Evolutionary conservation across 805 yeast genomes (phyloP).

Genomic region (Wickerhamomyces pijperi): DNA sequence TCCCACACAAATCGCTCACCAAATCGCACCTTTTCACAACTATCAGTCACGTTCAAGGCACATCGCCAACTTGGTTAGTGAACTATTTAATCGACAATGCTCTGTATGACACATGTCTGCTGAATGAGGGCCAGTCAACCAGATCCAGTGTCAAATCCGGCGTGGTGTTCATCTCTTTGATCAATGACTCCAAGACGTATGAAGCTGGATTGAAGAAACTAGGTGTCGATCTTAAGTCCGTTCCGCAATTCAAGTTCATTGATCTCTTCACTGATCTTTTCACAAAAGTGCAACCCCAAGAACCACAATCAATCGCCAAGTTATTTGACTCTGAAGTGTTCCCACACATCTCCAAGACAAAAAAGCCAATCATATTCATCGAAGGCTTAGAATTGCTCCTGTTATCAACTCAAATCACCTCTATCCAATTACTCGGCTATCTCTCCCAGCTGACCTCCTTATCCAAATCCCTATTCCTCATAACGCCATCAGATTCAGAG

Average conservation of each 20-base stretch:
- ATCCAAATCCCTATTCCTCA: conserved; percentile 25
- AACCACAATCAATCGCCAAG: conserved; percentile 7
- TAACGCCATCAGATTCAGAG: conserved; percentile 30
- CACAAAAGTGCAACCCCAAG: conserved; percentile 19
- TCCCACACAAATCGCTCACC: conserved; percentile 16
- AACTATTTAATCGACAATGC: conserved; percentile 42
- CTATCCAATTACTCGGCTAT: conserved; percentile 24
- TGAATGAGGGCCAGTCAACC: conserved; percentile 10
- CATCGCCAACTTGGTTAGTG: conserved; percentile 55
- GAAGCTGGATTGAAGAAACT: conserved; percentile 25
- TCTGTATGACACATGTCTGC: conserved; percentile 15
- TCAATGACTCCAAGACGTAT: conserved; percentile 21
- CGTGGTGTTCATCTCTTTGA: conserved; percentile 25
- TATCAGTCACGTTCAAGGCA: conserved; percentile 35
- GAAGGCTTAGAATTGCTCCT: conserved; percentile 39
- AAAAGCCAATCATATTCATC: conserved; percentile 24
- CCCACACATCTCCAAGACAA: not conserved
- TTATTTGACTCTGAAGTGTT: conserved; percentile 4
- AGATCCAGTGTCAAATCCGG: conserved; percentile 9
- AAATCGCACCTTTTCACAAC: conserved; percentile 16
- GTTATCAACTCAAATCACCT: conserved; percentile 26
- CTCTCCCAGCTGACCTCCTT: conserved; percentile 23
- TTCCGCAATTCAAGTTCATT: conserved; percentile 24
- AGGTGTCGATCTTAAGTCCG: conserved; percentile 25
- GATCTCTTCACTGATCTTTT: conserved; percentile 40